Base-by-base conservation (phyloP, 129 eudicot genomes). In the Flaveria bidentis region DNA sequence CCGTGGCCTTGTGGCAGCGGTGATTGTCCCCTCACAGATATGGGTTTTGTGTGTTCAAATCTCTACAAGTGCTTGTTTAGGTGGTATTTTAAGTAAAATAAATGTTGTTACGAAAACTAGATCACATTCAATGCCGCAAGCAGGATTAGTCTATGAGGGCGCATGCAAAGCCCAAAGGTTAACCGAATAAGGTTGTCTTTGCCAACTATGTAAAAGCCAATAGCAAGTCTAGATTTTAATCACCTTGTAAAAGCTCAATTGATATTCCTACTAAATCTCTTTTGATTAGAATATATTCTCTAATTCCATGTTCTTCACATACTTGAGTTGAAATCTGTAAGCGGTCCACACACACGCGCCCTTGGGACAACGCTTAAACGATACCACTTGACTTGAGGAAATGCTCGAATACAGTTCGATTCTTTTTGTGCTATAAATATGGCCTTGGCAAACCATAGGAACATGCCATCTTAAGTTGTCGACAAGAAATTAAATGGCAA, bases 201-300 rank as follows among this genome's bases (percentile, higher is more conserved):
- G 30, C 30, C 30, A 28, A 28, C 30, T 28, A 28, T 28, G 36
- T 0, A 30, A 30, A 30, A 30, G 36, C 36, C 36, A 30, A 30
- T 30, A 30, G 0, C 36, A 30, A 30, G 53, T 42, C 17, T 44
- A 17, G 71, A 67, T 74, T 60, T 74, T 50, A 25, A 10, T 62
- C 33, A n/a, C 30, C 61, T 75, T 46, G 58, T 62, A 60, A 74
- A 74, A 72, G 71, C 55, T 42, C 36, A n/a, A 28, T 23, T 60
- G 46, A 74, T 42, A 74, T 60, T 74, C 60, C 79, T 46, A 15
- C 10, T 26, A 42, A 15, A 61, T 74, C 70, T 74, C 17, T n/a
- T 1, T 25, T 62, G 61, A 63, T 25, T 30, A 47, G 51, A 25
- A 75, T 25, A 62, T 45, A 46, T 75, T 75, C 71, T 46, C 28